A percentile compares a stretch with the other conserved stretches of the same genome.
Conservation (phyloP, 176 grass and related monocot genomes). For the Elaeis guineensis region DNA sequence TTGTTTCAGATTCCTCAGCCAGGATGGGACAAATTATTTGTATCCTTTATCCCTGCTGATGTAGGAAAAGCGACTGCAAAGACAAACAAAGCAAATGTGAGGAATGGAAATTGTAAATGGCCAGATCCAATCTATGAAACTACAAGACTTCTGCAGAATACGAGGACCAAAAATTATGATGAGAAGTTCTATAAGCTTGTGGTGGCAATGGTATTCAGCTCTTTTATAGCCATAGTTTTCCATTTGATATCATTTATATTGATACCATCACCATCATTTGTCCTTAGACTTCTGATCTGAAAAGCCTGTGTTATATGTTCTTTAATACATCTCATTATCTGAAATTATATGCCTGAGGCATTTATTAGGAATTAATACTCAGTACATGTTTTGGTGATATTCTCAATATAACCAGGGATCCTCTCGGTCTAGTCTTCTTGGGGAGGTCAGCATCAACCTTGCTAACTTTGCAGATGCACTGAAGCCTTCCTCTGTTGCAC, state of each 20-base stretch:
- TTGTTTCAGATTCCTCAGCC: constrained; percentile 73
- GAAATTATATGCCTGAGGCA: too few species aligned
- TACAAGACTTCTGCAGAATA: constrained; percentile 86
- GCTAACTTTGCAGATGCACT: constrained; percentile 93
- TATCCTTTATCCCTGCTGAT: constrained; percentile 88
- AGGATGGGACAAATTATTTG: constrained; percentile 97
- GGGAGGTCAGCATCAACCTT: constrained; percentile 93
- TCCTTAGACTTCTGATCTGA: too few species aligned
- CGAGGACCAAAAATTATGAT: constrained; percentile 78
- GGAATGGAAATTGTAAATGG: constrained; percentile 93
- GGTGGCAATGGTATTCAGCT: constrained; percentile 64
- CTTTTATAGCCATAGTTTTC: too few species aligned
- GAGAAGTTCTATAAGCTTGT: constrained; percentile 94
- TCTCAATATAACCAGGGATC: constrained; percentile 60
- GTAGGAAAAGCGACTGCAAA: constrained; percentile 76
- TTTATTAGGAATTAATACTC: background rate
- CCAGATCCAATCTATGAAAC: constrained; percentile 97
- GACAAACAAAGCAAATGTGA: constrained; percentile 95
- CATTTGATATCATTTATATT: too few species aligned
- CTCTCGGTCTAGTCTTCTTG: constrained; percentile 83
- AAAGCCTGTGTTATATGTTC: too few species aligned
- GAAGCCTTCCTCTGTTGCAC: constrained; percentile 64
- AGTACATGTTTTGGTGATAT: constrained; percentile 8
- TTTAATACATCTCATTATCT: too few species aligned
- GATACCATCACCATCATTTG: too few species aligned